A percentile compares a stretch with the other conserved stretches of the same genome.
These are phyloP conservation scores for Rhodotorula graminis DNA, from an alignment of 768 basidiomycete genomes.

Conservation along the genomic window DNA sequence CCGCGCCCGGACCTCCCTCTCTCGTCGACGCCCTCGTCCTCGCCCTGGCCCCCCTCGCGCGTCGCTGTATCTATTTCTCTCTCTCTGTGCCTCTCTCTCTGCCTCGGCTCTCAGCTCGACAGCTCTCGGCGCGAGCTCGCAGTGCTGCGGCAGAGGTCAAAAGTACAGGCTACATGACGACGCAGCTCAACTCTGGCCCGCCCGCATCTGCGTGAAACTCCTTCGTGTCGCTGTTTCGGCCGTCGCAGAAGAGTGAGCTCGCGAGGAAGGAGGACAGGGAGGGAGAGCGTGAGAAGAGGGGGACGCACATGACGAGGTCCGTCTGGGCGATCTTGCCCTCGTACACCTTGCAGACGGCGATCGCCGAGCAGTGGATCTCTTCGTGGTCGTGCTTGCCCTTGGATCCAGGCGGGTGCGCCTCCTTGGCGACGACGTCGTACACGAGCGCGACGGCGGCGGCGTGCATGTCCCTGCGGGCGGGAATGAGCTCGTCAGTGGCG, in stretches of 20 bases:
- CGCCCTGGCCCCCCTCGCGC: too few species aligned
- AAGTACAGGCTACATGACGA: neutral
- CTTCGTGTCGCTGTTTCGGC: neutral
- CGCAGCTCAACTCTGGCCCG: neutral
- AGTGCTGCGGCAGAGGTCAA: too few species aligned
- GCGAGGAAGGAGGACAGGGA: neutral
- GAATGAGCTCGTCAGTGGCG: too few species aligned
- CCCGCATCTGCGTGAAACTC: neutral
- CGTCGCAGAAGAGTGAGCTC: neutral
- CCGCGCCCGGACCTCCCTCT: too few species aligned
- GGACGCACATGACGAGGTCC: slow-evolving; percentile 27
- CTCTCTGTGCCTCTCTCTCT: too few species aligned
- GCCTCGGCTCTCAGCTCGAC: too few species aligned
- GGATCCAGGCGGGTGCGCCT: neutral
- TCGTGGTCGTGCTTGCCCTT: slow-evolving; percentile 14
- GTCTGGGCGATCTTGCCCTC: slow-evolving; percentile 30
- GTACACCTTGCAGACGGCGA: slow-evolving; percentile 10
- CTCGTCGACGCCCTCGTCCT: too few species aligned
- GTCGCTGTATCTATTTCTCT: too few species aligned
- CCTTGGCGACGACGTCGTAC: slow-evolving; percentile 19
- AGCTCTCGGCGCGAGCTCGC: too few species aligned
- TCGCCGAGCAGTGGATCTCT: neutral
- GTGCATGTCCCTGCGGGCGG: slow-evolving; percentile 5
- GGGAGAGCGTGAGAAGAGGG: neutral
- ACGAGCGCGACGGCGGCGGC: slow-evolving; percentile 24